A percentile compares a stretch with the other conserved stretches of the same genome.
phyloP scores from a whole-genome alignment of 1,139 yeast genomes.

The Blastobotrys elegans region DNA sequence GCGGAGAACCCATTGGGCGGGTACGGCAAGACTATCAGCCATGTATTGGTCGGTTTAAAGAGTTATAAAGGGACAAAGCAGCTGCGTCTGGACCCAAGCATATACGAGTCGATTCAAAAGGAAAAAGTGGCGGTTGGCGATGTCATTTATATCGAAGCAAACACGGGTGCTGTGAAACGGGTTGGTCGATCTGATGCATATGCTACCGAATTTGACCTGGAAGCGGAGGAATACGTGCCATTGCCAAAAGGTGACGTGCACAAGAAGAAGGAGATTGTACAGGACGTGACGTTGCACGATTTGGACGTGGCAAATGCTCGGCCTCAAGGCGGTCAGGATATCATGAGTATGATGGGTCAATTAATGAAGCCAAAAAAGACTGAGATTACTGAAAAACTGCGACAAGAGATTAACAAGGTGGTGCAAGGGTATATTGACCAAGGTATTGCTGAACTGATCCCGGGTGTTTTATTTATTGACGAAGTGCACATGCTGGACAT shows the following conservation, averaged over 20 bases:
- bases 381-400: constrained; percentile 94
- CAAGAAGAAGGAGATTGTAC: constrained; percentile 96
- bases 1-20: constrained; percentile 97
- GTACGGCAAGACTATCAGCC: constrained; percentile 92
- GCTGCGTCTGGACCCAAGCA: constrained; percentile 87
- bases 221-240: constrained; percentile 98
- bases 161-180: constrained; percentile 95
- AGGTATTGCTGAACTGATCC: constrained; percentile 96
- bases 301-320: constrained; percentile 93
- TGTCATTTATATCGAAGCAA: constrained; percentile 93
- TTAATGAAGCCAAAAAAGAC: constrained; percentile 93
- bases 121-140: constrained; percentile 95
- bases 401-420: constrained; percentile 90
- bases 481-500: constrained; percentile 97
- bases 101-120: constrained; percentile 92
- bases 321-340: constrained; percentile 99
- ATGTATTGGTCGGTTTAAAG: constrained; percentile 89
- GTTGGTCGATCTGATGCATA: constrained; percentile 98
- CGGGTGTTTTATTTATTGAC: constrained; percentile 95
- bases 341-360: constrained; percentile 98
- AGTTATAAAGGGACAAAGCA: constrained; percentile 95
- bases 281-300: constrained; percentile 94
- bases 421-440: constrained; percentile 95
- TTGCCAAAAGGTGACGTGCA: constrained; percentile 98
- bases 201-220: constrained; percentile 96